phyloP scores from a whole-genome alignment of 2,329 filamentous ascomycete species.

The Microcyclosporella mali region DNA sequence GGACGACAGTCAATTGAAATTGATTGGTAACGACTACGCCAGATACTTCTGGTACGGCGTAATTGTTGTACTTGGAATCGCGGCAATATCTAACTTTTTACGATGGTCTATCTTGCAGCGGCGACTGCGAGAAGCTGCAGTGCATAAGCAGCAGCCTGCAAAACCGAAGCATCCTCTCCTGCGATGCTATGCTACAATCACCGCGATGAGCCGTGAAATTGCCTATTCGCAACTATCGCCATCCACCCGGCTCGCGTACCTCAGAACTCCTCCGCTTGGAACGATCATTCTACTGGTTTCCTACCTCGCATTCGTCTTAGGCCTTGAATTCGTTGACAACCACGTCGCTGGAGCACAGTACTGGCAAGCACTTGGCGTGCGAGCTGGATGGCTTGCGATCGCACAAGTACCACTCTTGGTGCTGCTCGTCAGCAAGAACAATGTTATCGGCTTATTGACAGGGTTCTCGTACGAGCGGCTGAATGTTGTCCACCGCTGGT shows the following conservation, averaged over 20 bases:
- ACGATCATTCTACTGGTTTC: conserved; percentile 19
- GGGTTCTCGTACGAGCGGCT: conserved; percentile 32
- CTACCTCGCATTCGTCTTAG: conserved; percentile 25
- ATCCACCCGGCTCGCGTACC: conserved; percentile 11
- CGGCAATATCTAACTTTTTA: conserved; percentile 29
- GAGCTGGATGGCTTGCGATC: conserved; percentile 34
- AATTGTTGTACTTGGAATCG: conserved; percentile 30
- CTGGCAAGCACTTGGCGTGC: conserved; percentile 26
- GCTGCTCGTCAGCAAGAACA: conserved; percentile 36
- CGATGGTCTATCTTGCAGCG: conserved; percentile 26
- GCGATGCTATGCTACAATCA: conserved; percentile 27
- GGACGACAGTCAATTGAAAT: conserved; percentile 33
- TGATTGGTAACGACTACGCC: conserved; percentile 33
- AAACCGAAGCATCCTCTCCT: conserved; percentile 26
- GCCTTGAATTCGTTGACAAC: conserved; percentile 24
- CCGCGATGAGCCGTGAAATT: conserved; percentile 31
- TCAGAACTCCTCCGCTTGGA: conserved; percentile 22
- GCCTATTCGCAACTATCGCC: conserved; percentile 32
- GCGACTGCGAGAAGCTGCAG: conserved; percentile 33
- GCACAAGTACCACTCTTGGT: conserved; percentile 35
- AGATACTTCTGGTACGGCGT: conserved; percentile 38
- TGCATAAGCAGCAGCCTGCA: conserved; percentile 27
- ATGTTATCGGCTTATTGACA: conserved; percentile 29
- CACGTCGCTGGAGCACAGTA: conserved; percentile 21
- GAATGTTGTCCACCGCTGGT: conserved; percentile 34